Evolutionary conservation across 768 basidiomycete species (phyloP).

Genomic region (Mycena maculata): DNA sequence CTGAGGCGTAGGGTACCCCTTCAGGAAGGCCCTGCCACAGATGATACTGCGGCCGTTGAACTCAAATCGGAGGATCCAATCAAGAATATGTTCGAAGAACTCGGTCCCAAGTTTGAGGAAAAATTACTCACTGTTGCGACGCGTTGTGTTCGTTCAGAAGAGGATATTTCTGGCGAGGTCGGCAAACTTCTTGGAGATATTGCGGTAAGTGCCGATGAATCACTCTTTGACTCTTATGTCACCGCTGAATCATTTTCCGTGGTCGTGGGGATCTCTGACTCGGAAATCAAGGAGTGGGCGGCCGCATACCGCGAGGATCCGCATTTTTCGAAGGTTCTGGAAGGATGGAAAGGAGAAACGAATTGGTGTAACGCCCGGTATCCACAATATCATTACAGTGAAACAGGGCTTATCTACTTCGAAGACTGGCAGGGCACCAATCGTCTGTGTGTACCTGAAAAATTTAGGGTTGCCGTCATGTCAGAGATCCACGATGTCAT

Average conservation of each 20-base stretch:
- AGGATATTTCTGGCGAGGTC: constrained; percentile 1
- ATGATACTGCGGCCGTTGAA: constrained; percentile 14
- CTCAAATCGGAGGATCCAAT: constrained; percentile 35
- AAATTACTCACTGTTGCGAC: constrained; percentile 36
- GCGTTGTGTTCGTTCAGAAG: constrained; percentile 3
- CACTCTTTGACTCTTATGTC: background rate
- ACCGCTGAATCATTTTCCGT: background rate
- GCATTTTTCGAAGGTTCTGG: background rate
- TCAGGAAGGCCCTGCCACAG: constrained; percentile 32
- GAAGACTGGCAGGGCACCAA: constrained; percentile 36
- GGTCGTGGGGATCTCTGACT: background rate
- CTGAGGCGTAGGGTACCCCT: constrained; percentile 28
- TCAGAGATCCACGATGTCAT: constrained; percentile 39
- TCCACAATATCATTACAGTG: constrained; percentile 22
- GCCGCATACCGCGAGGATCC: background rate
- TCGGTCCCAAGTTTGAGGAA: constrained; percentile 42
- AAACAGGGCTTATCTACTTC: constrained; percentile 39
- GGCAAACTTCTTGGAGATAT: background rate
- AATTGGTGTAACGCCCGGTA: constrained; percentile 12
- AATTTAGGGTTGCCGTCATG: constrained; percentile 32
- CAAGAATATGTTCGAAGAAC: constrained; percentile 39
- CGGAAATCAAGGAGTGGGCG: constrained; percentile 8
- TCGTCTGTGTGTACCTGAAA: constrained; percentile 43
- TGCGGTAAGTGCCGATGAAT: background rate
- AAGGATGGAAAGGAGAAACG: background rate